Percentiles rank a stretch among this genome's conserved stretches.
phyloP scores from a whole-genome alignment of 441 rosid species.

The Erodium trifolium region DNA sequence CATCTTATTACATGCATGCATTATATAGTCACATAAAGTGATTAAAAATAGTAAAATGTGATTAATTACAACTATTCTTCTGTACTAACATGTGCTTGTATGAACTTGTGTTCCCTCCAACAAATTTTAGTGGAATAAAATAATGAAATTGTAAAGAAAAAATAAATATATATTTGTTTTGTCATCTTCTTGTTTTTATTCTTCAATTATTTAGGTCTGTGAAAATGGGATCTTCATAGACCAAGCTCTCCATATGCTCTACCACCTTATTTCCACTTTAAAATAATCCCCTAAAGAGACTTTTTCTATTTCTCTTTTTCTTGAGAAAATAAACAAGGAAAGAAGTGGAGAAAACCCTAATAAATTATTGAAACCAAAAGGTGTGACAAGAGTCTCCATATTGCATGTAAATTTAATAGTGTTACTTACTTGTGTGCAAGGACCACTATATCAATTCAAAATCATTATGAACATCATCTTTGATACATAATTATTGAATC shows the following conservation, averaged over 20 bases:
- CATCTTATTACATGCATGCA: too few species aligned
- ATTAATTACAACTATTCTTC: not conserved
- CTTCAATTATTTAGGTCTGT: constrained; percentile 36
- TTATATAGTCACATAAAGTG: too few species aligned
- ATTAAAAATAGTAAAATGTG: too few species aligned
- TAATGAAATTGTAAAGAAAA: not conserved
- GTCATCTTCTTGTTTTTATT: constrained; percentile 47
- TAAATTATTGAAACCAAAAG: not conserved
- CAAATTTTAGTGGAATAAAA: not conserved
- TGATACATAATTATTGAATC: not conserved
- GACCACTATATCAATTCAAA: not conserved
- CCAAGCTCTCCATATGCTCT: constrained; percentile 28
- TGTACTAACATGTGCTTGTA: constrained; percentile 23
- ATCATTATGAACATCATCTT: not conserved
- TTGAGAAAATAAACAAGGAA: not conserved
- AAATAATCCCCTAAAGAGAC: constrained; percentile 8
- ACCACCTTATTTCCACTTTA: constrained; percentile 24
- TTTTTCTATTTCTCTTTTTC: not conserved
- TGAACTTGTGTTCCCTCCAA: constrained; percentile 19
- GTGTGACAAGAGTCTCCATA: not conserved
- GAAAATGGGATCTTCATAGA: constrained; percentile 35
- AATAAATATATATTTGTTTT: constrained; percentile 19
- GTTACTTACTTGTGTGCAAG: not conserved
- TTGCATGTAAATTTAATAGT: not conserved
- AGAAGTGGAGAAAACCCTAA: not conserved